phyloP scores from a whole-genome alignment of 2,329 filamentous ascomycete genomes.

The Setomelanomma holmii region DNA sequence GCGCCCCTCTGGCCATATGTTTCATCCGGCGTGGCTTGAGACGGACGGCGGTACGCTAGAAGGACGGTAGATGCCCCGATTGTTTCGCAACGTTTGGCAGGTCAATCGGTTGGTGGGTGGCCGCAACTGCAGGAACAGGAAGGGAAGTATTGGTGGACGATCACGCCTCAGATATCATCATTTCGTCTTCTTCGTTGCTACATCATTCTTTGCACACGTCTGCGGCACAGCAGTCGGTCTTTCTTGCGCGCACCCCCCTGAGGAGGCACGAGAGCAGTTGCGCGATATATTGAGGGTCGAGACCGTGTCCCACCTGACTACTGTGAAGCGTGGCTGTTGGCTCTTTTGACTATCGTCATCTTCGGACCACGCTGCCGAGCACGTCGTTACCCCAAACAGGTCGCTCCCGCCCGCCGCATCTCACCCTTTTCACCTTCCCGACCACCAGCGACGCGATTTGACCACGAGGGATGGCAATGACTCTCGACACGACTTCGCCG shows the following conservation, averaged over 20 bases:
- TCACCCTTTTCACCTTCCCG: conserved; percentile 5
- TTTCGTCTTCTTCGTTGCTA: neutral
- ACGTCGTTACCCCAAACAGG: conserved; percentile 14
- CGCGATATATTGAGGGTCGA: conserved; percentile 2
- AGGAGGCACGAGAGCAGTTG: neutral
- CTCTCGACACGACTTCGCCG: conserved; percentile 27
- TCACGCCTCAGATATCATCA: neutral
- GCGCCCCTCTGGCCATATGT: neutral
- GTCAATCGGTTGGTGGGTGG: neutral
- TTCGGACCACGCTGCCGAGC: conserved; percentile 6
- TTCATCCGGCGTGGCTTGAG: neutral
- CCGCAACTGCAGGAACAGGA: conserved; percentile 10
- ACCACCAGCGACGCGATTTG: conserved; percentile 1
- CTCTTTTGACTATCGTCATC: conserved; percentile 12
- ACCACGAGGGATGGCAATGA: conserved; percentile 29
- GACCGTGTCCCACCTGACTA: conserved; percentile 1
- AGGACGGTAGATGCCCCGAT: neutral
- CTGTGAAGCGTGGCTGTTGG: conserved; percentile 3
- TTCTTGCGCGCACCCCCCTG: neutral
- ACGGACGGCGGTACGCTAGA: conserved; percentile 1
- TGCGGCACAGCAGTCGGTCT: neutral
- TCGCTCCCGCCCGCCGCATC: conserved; percentile 9
- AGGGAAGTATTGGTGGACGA: neutral
- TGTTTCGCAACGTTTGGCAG: conserved; percentile 4
- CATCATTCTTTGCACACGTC: neutral